A percentile compares a stretch with the other conserved stretches of the same genome.
phyloP scores from a whole-genome alignment of 164 flowering plant genomes.

The Stephania cephalantha region DNA sequence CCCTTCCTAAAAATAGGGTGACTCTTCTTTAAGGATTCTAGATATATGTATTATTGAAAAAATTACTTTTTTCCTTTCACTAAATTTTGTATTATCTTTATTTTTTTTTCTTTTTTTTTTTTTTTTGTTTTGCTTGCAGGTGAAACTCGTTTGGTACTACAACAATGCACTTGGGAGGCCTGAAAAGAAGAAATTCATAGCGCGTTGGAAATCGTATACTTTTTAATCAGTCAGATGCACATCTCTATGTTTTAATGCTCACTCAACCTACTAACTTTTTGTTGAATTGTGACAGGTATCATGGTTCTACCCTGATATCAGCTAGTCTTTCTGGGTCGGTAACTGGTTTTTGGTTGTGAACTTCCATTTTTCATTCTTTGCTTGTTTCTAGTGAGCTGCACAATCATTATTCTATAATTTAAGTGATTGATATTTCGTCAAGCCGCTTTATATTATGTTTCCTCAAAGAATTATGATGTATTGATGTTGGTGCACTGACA shows the following conservation, averaged over 20 bases:
- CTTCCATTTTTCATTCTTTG: not conserved
- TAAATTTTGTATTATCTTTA: not conserved
- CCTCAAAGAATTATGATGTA: not conserved
- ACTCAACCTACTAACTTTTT: slow-evolving; percentile 7
- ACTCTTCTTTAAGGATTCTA: no score
- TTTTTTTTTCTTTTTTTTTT: not conserved
- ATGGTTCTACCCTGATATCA: slow-evolving; percentile 89
- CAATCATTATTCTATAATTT: no score
- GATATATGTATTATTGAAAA: no score
- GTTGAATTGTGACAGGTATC: slow-evolving; percentile 56
- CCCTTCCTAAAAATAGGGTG: no score
- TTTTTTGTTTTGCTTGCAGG: slow-evolving; percentile 38
- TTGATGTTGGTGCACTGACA: slow-evolving; percentile 8
- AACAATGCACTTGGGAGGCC: slow-evolving; percentile 98
- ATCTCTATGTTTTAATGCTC: not conserved
- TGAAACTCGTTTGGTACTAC: slow-evolving; percentile 97
- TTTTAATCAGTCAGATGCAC: not conserved
- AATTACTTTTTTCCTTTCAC: not conserved
- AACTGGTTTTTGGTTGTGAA: not conserved
- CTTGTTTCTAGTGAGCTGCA: not conserved
- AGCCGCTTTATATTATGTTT: not conserved
- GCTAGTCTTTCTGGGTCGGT: slow-evolving; percentile 95
- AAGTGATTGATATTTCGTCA: not conserved
- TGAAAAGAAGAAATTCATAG: slow-evolving; percentile 87
- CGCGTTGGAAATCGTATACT: slow-evolving; percentile 77